Evolutionary conservation across 2,329 filamentous ascomycete species (phyloP).

Genomic region (Xylariaceae sp.): DNA sequence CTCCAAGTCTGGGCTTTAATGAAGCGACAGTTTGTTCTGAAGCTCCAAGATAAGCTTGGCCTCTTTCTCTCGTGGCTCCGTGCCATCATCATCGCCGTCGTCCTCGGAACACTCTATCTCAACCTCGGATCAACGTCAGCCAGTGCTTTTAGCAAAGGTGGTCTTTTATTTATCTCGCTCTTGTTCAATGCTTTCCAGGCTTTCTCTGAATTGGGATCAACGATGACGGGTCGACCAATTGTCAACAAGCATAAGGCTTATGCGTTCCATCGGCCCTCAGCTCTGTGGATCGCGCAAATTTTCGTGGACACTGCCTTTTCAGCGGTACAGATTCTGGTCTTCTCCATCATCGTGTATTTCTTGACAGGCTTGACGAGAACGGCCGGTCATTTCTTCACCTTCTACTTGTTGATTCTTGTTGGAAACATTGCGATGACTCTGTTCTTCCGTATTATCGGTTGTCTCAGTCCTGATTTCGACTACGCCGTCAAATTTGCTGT

Average conservation of each 20-base stretch:
- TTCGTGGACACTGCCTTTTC: conserved; percentile 73
- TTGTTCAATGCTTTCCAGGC: conserved; percentile 87
- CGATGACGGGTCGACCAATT: conserved; percentile 72
- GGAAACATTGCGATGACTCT: conserved; percentile 71
- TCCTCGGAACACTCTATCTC: conserved; percentile 76
- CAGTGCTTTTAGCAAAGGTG: conserved; percentile 76
- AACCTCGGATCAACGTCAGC: conserved; percentile 61
- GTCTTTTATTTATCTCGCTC: conserved; percentile 74
- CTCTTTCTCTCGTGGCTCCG: conserved; percentile 67
- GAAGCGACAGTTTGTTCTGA: conserved; percentile 79
- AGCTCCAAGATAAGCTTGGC: conserved; percentile 81
- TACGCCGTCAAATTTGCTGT: conserved; percentile 81
- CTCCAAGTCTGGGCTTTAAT: conserved; percentile 79
- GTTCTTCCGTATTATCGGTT: conserved; percentile 73
- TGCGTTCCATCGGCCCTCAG: conserved; percentile 77
- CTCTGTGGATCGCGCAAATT: conserved; percentile 80
- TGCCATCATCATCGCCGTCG: conserved; percentile 68
- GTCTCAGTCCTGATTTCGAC: conserved; percentile 75
- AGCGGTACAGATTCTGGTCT: conserved; percentile 65
- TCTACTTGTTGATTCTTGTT: conserved; percentile 65
- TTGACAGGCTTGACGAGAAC: conserved; percentile 67
- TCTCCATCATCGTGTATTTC: conserved; percentile 75
- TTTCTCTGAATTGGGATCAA: conserved; percentile 70
- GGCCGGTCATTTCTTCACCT: conserved; percentile 75
- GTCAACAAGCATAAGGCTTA: conserved; percentile 83